Percentiles rank a stretch among this genome's conserved stretches.
phyloP scores from a whole-genome alignment of 2,329 filamentous ascomycete species.

The Clonostachys byssicola region DNA sequence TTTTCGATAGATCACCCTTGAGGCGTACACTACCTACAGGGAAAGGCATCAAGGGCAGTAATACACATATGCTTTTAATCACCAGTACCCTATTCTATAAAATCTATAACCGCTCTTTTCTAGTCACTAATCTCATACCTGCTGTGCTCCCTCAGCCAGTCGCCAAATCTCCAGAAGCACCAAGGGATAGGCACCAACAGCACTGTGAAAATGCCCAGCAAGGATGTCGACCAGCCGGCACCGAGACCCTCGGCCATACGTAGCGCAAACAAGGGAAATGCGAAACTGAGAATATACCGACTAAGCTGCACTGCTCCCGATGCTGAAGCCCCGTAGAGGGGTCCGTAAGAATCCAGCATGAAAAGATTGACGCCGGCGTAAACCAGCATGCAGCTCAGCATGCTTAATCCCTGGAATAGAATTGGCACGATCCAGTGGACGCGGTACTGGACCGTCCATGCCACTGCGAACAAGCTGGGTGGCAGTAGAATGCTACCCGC shows the following conservation, averaged over 20 bases:
- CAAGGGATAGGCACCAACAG: constrained; percentile 27
- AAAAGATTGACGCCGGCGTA: constrained; percentile 18
- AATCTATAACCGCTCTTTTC: neutral
- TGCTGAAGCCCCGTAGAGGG: constrained; percentile 16
- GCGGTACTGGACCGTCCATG: constrained; percentile 47
- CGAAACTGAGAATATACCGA: constrained; percentile 52
- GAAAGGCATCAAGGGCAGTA: too few relatives aligned
- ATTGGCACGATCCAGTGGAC: constrained; percentile 15
- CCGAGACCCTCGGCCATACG: constrained; percentile 33
- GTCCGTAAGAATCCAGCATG: constrained; percentile 19
- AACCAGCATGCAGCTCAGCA: constrained; percentile 16
- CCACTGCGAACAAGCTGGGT: constrained; percentile 63
- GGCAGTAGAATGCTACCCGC: constrained; percentile 60
- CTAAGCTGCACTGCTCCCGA: constrained; percentile 16
- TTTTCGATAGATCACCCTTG: too few relatives aligned
- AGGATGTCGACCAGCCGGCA: constrained; percentile 36
- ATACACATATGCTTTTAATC: too few relatives aligned
- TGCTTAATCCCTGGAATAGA: constrained; percentile 14
- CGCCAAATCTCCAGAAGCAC: constrained; percentile 16
- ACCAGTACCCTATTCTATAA: too few relatives aligned
- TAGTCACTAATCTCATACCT: constrained; percentile 16
- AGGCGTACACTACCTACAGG: too few relatives aligned
- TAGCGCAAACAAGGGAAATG: constrained; percentile 40
- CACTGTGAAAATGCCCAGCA: constrained; percentile 32
- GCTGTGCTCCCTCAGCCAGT: constrained; percentile 12